Percentiles rank a stretch among this genome's conserved stretches.
These are phyloP conservation scores for Tothia fuscella DNA, from an alignment of 2,329 filamentous ascomycete genomes.

Conservation along the genomic window DNA sequence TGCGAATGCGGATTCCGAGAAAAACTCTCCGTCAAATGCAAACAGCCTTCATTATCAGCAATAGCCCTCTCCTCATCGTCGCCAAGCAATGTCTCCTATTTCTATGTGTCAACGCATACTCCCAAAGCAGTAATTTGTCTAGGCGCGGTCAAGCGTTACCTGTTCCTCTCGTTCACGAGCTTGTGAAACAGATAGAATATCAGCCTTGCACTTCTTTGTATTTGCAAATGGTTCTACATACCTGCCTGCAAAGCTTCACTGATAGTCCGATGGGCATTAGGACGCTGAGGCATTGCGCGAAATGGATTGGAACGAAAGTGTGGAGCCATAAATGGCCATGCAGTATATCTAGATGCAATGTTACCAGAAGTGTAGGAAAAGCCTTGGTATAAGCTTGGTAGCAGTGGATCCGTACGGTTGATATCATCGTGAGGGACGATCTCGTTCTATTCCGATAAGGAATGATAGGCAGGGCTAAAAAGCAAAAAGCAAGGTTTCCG, in stretches of 20 bases:
- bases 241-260: constrained; percentile 23
- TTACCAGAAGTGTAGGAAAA: too few relatives aligned
- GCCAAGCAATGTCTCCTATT: constrained; percentile 6
- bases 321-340: too few relatives aligned
- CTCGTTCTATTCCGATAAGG: too few relatives aligned
- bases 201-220: background rate
- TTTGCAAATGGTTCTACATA: background rate
- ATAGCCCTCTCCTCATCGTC: constrained; percentile 2
- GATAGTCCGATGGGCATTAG: constrained; percentile 18
- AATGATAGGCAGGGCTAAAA: too few relatives aligned
- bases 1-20: constrained; percentile 4
- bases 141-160: constrained; percentile 2
- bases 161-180: constrained; percentile 10
- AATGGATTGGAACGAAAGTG: too few relatives aligned
- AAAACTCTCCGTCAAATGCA: background rate
- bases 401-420: too few relatives aligned
- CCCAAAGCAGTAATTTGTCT: background rate
- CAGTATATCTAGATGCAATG: too few relatives aligned
- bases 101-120: background rate
- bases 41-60: constrained; percentile 9
- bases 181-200: background rate
- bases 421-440: too few relatives aligned
- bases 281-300: too few relatives aligned
- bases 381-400: too few relatives aligned
- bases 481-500: too few relatives aligned